Evolutionary conservation across 2,329 filamentous ascomycete genomes (phyloP), one percentile per base, ranked within the genome.

Genomic region (Nannizziopsis barbatae): DNA sequence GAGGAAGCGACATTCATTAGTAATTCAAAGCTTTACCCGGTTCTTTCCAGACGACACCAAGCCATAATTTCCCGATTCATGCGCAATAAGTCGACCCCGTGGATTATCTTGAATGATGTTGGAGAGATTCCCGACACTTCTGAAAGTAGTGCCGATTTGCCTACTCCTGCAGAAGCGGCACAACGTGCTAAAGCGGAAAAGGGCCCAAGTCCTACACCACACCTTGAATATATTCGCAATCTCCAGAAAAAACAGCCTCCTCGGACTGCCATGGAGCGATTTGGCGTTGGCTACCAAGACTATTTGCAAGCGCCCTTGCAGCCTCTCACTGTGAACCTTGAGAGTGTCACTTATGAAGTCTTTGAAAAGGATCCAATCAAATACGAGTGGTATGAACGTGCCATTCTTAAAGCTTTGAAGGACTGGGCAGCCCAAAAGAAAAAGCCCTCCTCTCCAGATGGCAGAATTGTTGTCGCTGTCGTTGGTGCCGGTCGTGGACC

Each of bases 341-440:
- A 98, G 64, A 95, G 88, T 41, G 85, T 94, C 37, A 98, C 92
- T 0, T 98, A 98, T 65, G 92, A 98, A 63, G 90, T 96, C 1
- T 98, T 98, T 60, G 92, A 98, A 65, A 93, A 93, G 57, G 93
- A 98, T 55, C 92, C 92, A 0, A 85, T 98, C 68, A 98, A 98
- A 67, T 98, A 98, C 63, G 81, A 88, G 55, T 93, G 90, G 75
- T 98, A 98, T 62, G 88, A 96, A 64, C 74, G 76, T 40, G 92
- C 92, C 11, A 83, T 93, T 49, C 78, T 79, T 3, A 79, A 85
- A 55, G 90, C 92, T 0, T 73, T 98, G 53, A 74, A 71, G 10
- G 89, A 96, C 60, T 93, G 92, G 83, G 75, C 75, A 50, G 69
- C 74, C 33, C 74, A 86, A 50, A 73, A 77, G 30, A 88, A 86